A percentile compares a stretch with the other conserved stretches of the same genome.
Conservation (phyloP, 1,284 basidiomycete genomes). For the Pterulicium gracile region DNA sequence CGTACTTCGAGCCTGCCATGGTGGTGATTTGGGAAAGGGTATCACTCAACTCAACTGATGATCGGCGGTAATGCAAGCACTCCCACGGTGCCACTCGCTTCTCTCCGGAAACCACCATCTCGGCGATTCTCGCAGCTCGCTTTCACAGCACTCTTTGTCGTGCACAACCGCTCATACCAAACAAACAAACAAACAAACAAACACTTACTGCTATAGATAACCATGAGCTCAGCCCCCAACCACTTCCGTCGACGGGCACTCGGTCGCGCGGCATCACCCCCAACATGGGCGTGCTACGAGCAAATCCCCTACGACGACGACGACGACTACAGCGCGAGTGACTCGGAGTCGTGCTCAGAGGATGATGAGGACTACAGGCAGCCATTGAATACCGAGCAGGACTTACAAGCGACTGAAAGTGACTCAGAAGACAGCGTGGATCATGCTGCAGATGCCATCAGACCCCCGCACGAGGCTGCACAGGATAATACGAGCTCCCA, state of each 20-base stretch:
- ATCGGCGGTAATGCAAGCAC: neutral
- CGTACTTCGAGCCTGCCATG: constrained; percentile 90
- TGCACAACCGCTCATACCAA: neutral
- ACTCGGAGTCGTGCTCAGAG: constrained; percentile 56
- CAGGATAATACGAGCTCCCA: constrained; percentile 55
- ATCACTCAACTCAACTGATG: neutral
- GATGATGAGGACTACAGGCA: constrained; percentile 54
- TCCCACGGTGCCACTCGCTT: too few relatives aligned
- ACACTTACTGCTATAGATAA: too few relatives aligned
- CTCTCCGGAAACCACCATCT: too few relatives aligned
- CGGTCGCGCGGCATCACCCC: constrained; percentile 68
- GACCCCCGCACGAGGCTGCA: constrained; percentile 22
- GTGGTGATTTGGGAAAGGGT: constrained; percentile 1
- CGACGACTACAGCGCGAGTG: constrained; percentile 35
- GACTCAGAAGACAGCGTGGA: constrained; percentile 23
- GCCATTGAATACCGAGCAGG: constrained; percentile 16
- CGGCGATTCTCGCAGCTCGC: too few relatives aligned
- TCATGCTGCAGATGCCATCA: constrained; percentile 19
- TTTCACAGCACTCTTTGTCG: neutral
- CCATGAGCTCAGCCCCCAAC: constrained; percentile 33
- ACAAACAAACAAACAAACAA: too few relatives aligned
- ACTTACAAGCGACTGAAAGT: constrained; percentile 17
- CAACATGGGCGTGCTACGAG: constrained; percentile 80
- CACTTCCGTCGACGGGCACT: constrained; percentile 59
- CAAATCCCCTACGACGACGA: constrained; percentile 60